A percentile compares a stretch with the other conserved stretches of the same genome.
Conservation (phyloP, 202 grass and related monocot species). For the Schoenoplectus triqueter region DNA sequence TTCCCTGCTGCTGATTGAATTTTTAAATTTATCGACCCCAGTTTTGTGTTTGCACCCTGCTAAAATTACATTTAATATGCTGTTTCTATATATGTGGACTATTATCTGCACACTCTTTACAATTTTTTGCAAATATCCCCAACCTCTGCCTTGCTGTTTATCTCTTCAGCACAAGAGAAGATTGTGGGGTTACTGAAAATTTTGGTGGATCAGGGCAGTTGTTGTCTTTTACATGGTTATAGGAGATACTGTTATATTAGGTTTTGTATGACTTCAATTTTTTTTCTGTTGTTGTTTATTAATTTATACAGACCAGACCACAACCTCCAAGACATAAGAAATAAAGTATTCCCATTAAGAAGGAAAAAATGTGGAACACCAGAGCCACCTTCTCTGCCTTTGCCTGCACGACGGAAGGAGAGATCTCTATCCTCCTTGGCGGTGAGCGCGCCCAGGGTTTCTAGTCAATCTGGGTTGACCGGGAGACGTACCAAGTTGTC, state of each 20-base stretch:
- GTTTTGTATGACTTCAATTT: slow-evolving; percentile 13
- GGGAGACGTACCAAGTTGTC: slow-evolving; percentile 65
- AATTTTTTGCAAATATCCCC: slow-evolving; percentile 1
- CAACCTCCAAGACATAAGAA: slow-evolving; percentile 67
- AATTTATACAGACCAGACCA: slow-evolving; percentile 61
- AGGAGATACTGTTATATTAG: not conserved
- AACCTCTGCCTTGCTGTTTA: slow-evolving; percentile 1
- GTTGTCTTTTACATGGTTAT: not conserved
- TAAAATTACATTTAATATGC: not conserved
- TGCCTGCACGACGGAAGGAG: slow-evolving; percentile 71
- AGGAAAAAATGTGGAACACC: slow-evolving; percentile 49
- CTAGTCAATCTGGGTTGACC: slow-evolving; percentile 51
- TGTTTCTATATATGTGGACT: not conserved
- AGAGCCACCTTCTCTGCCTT: slow-evolving; percentile 45
- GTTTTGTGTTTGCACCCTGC: not conserved
- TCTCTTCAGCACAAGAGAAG: not conserved
- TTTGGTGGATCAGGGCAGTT: not conserved
- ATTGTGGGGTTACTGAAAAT: slow-evolving; percentile 10
- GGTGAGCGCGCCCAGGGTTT: slow-evolving; percentile 58
- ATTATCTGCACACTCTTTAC: not conserved
- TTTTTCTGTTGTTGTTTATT: slow-evolving; percentile 37
- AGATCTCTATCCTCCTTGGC: slow-evolving; percentile 84
- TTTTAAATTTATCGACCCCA: not conserved
- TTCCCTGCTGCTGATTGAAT: not conserved
- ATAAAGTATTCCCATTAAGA: slow-evolving; percentile 71